Conservation (phyloP, 2,329 filamentous ascomycete species). For the Cyanodermella asteris region DNA sequence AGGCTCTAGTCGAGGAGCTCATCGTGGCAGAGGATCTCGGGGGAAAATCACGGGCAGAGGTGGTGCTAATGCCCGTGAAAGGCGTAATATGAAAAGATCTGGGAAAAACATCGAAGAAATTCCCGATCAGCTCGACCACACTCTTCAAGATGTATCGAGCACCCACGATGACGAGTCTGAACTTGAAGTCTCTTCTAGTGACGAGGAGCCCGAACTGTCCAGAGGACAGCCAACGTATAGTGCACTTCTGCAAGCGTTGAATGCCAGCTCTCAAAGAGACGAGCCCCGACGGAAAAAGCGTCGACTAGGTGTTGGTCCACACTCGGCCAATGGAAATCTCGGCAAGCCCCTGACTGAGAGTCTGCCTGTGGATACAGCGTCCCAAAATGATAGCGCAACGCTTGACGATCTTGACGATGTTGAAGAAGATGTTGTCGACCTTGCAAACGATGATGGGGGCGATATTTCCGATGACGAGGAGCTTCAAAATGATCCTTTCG, state of each 20-base stretch:
- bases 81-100: constrained; percentile 7
- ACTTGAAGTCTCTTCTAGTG: constrained; percentile 18
- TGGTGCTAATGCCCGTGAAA: no score
- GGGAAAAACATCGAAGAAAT: not conserved
- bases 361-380: constrained; percentile 9
- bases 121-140: not conserved
- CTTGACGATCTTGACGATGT: constrained; percentile 6
- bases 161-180: constrained; percentile 2
- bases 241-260: constrained; percentile 32
- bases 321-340: constrained; percentile 4
- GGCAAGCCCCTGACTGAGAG: constrained; percentile 9
- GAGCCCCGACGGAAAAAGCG: constrained; percentile 29
- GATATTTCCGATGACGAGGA: constrained; percentile 28
- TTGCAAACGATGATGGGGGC: constrained; percentile 10
- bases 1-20: no score
- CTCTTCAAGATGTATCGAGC: no score
- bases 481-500: constrained; percentile 51
- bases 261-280: constrained; percentile 17
- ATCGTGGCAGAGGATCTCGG: no score
- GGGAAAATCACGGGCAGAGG: not conserved
- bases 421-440: constrained; percentile 13
- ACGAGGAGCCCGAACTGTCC: constrained; percentile 18
- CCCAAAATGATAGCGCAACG: constrained; percentile 11
- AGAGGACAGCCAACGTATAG: constrained; percentile 26
- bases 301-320: constrained; percentile 13